Base-by-base conservation (phyloP, 441 rosid species). In the Euphorbia schlechtendalii region DNA sequence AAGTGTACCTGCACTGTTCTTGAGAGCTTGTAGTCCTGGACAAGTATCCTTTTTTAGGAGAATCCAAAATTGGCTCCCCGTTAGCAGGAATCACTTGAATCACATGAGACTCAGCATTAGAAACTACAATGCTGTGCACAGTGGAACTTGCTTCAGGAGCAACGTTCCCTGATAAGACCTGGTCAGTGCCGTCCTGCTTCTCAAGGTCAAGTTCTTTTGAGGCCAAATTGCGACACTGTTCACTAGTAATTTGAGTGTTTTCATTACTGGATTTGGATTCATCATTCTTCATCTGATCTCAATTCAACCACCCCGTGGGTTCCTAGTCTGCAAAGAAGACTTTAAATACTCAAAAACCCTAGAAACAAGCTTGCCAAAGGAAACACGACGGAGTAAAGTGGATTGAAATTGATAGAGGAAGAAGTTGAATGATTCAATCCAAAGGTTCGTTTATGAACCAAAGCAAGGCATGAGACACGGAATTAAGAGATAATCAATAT, bases 1-100 rank as follows among this genome's bases (percentile, higher is more conserved):
- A 24, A 11, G 61, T 3, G 15, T 45, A 86, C 96, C 90, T 83
- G 86, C 96, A 87, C 75, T 90, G 89, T 45, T 86, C 90, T 28
- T 84, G 83, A 74, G 82, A 78, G 71, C 90, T 87, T 38, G 66
- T 12, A 61, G 64, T 76, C 61, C 90, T 76, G 7, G 87, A 82
- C 74, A 87, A 71, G 70, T 69, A 63, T 17, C 71, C 86, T 71
- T 84, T 85, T 60, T 66, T 76, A 7, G 84, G 78, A 51, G 84
- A 75, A 38, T 48, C 68, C 56, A 66, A 55, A 11, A 5, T 1
- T 3, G 74, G 72, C 57, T 78, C 87, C 18, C 69, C 77, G 25
- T 61, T 67, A 28, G 56, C 61, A 1, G 64, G 53, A 25, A 68
- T 67, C 56, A 69, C 76, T 46, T 59, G 76, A 48, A 62, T 36